Conservation (phyloP, 345 rosid species). For the Angophora floribunda region DNA sequence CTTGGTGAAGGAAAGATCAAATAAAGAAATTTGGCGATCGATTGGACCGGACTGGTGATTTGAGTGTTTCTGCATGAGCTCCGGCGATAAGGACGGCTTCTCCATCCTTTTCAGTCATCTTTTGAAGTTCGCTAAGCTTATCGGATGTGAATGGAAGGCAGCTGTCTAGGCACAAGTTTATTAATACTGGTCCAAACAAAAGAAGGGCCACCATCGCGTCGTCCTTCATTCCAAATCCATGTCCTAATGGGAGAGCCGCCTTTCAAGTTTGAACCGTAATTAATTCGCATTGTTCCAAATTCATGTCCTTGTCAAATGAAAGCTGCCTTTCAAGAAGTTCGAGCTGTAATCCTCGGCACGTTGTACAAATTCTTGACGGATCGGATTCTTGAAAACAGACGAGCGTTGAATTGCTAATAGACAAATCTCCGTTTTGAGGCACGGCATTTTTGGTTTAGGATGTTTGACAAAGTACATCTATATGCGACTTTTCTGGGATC, state of each 20-base stretch:
- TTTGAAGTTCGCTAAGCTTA: not conserved
- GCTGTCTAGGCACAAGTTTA: not conserved
- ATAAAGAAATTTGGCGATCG: not conserved
- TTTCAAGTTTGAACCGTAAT: not conserved
- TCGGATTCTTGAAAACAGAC: not conserved
- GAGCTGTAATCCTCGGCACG: not conserved
- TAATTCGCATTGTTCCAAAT: not conserved
- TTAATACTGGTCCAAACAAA: not conserved
- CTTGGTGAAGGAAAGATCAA: not conserved
- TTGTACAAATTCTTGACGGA: not conserved
- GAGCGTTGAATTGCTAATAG: not conserved
- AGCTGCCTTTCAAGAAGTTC: not conserved
- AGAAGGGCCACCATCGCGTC: not conserved
- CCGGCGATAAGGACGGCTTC: not conserved
- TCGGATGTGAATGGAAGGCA: not conserved
- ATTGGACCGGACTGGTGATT: not conserved
- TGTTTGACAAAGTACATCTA: not conserved
- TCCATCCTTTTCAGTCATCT: not conserved
- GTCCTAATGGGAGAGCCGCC: not conserved
- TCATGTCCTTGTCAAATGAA: not conserved
- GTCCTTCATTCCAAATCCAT: not conserved
- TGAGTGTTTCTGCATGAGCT: not conserved
- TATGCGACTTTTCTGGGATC: not conserved
- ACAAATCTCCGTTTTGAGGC: not conserved
- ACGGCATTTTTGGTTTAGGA: not conserved